These are phyloP conservation scores for Hyphodiscus sp. DNA, from an alignment of 2,329 filamentous ascomycete species.

Conservation along the genomic window DNA sequence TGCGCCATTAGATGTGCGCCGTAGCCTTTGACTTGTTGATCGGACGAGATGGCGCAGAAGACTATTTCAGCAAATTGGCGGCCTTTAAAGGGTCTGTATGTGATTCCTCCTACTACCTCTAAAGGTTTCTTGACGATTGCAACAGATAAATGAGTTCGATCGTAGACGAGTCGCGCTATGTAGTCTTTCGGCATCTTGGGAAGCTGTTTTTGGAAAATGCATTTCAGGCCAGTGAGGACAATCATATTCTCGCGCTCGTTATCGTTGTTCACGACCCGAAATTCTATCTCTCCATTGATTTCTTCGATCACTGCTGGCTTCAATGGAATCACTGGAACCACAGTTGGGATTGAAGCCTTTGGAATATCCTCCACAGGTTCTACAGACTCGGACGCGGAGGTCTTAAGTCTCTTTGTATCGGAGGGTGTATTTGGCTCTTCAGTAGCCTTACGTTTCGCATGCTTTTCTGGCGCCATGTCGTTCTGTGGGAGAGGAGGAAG, in stretches of 20 bases:
- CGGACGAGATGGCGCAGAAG: conserved; percentile 94
- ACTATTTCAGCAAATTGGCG: conserved; percentile 96
- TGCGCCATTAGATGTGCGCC: conserved; percentile 98
- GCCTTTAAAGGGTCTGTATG: conserved; percentile 88
- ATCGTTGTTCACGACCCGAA: conserved; percentile 97
- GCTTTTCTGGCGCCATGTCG: conserved; percentile 1
- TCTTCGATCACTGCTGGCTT: conserved; percentile 94
- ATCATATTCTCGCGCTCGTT: conserved; percentile 81
- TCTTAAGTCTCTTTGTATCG: conserved; percentile 60
- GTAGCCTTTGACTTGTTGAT: conserved; percentile 98
- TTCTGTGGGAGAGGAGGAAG: background rate
- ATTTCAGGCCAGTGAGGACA: conserved; percentile 91
- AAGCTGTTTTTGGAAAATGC: conserved; percentile 96
- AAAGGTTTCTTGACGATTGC: conserved; percentile 96
- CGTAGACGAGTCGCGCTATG: conserved; percentile 94
- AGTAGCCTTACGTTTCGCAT: conserved; percentile 63
- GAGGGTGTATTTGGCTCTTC: conserved; percentile 57
- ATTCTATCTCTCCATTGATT: conserved; percentile 89
- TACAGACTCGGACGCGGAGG: conserved; percentile 34
- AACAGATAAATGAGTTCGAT: conserved; percentile 91
- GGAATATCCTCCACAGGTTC: conserved; percentile 41
- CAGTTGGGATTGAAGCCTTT: conserved; percentile 52
- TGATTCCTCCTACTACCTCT: conserved; percentile 94
- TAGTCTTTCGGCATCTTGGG: conserved; percentile 99
- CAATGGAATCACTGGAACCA: conserved; percentile 58